These are phyloP conservation scores for Paradendryphiella salina DNA, from an alignment of 2,329 filamentous ascomycete genomes.

Conservation along the genomic window DNA sequence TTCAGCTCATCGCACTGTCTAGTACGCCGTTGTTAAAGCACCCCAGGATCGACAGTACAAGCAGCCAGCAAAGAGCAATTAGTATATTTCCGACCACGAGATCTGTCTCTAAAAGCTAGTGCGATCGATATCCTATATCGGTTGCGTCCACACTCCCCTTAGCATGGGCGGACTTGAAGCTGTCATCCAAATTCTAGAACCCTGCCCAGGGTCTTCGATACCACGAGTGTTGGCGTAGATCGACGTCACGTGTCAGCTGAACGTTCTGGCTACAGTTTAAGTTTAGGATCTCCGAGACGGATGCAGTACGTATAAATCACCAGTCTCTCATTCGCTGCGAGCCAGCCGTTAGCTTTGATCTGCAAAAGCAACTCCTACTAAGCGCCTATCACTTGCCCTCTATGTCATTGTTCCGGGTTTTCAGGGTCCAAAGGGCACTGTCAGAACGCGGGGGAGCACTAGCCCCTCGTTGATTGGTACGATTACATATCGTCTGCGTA, in stretches of 20 bases:
- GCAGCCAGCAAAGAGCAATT: neutral
- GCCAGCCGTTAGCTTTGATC: conserved; percentile 1
- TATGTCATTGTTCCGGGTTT: conserved; percentile 29
- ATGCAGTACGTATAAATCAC: conserved; percentile 6
- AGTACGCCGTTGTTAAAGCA: conserved; percentile 3
- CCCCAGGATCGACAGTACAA: conserved; percentile 1
- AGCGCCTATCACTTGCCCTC: conserved; percentile 16
- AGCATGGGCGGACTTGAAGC: neutral
- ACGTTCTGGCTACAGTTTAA: conserved; percentile 2
- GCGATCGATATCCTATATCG: conserved; percentile 12
- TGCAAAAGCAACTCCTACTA: neutral
- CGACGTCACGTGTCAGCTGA: conserved; percentile 5
- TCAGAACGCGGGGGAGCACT: conserved; percentile 40
- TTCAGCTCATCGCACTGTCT: conserved; percentile 5
- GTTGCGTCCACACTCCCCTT: neutral
- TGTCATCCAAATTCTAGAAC: neutral
- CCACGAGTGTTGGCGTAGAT: conserved; percentile 10
- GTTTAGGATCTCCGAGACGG: neutral
- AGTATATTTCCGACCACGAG: neutral
- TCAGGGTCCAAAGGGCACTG: conserved; percentile 33
- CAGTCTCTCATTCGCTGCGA: conserved; percentile 17
- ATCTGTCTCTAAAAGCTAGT: conserved; percentile 15
- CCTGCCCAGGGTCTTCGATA: conserved; percentile 3
- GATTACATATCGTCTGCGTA: conserved; percentile 40
- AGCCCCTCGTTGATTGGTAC: conserved; percentile 40